A percentile compares a stretch with the other conserved stretches of the same genome.
These are phyloP conservation scores for Floccularia luteovirens DNA, from an alignment of 768 basidiomycete genomes.

Conservation along the genomic window DNA sequence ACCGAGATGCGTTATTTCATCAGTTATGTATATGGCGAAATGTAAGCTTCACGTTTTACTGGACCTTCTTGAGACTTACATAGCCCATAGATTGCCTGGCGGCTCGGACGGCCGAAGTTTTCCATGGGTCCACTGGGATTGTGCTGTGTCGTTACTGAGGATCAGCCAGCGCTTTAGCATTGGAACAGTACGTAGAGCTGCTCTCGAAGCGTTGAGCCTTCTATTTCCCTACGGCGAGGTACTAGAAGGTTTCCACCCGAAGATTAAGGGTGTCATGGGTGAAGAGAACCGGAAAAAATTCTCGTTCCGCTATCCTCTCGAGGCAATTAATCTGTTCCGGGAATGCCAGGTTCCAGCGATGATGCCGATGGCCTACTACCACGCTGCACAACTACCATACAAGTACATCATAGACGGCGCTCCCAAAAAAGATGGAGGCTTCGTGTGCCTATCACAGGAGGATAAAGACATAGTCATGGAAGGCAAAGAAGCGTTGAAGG, in stretches of 20 bases:
- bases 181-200: constrained; percentile 6
- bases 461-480: constrained; percentile 8
- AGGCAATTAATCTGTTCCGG: constrained; percentile 11
- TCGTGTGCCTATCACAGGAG: constrained; percentile 1
- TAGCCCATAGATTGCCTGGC: too few relatives aligned
- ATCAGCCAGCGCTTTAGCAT: too few relatives aligned
- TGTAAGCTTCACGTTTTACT: too few relatives aligned
- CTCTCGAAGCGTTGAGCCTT: constrained; percentile 6
- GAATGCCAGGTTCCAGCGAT: constrained; percentile 9
- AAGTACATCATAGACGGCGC: constrained; percentile 12
- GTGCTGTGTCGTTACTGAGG: too few relatives aligned
- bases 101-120: too few relatives aligned
- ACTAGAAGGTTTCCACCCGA: neutral
- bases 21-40: too few relatives aligned
- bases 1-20: too few relatives aligned
- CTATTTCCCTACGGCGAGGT: constrained; percentile 7
- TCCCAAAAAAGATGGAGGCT: constrained; percentile 6
- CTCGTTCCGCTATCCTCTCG: constrained; percentile 9
- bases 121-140: too few relatives aligned
- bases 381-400: constrained; percentile 13
- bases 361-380: constrained; percentile 15
- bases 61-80: too few relatives aligned
- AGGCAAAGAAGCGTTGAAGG: constrained; percentile 10
- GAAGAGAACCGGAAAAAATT: constrained; percentile 5
- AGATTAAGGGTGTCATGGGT: constrained; percentile 4